phyloP scores from a whole-genome alignment of 2,329 filamentous ascomycete species.

The Aspergillus phoenicis region DNA sequence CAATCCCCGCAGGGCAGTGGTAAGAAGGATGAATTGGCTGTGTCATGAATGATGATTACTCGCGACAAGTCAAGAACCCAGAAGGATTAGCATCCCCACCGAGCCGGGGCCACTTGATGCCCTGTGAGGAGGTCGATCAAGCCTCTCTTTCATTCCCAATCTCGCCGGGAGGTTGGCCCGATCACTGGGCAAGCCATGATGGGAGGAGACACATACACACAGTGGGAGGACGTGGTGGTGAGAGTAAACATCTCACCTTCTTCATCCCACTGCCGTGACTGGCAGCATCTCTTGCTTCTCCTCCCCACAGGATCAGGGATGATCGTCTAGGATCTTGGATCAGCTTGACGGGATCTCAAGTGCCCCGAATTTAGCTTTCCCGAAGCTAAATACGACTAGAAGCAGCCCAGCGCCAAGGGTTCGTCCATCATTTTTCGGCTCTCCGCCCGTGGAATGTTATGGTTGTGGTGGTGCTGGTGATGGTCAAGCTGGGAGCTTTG shows the following conservation, averaged over 20 bases:
- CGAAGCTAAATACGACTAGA: background rate
- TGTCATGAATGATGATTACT: background rate
- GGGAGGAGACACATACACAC: background rate
- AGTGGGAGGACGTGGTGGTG: background rate
- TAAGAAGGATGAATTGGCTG: constrained; percentile 5
- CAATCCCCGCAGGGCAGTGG: background rate
- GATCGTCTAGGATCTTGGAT: constrained; percentile 6
- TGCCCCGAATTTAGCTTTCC: constrained; percentile 7
- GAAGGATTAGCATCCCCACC: constrained; percentile 7
- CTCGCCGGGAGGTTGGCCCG: background rate
- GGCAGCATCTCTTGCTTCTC: background rate
- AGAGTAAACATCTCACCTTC: background rate
- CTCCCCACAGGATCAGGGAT: background rate
- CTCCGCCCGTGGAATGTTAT: constrained; percentile 13
- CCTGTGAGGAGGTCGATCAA: constrained; percentile 1
- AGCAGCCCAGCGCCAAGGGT: constrained; percentile 6
- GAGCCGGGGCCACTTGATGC: constrained; percentile 4
- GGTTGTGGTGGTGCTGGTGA: background rate
- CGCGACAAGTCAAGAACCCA: background rate
- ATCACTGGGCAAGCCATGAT: background rate
- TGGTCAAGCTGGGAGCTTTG: background rate
- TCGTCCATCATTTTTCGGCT: constrained; percentile 13
- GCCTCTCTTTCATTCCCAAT: background rate
- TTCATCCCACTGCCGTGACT: background rate
- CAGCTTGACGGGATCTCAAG: background rate